phyloP scores from a whole-genome alignment of 2,329 filamentous ascomycete species.

The Coniochaeta sp. region DNA sequence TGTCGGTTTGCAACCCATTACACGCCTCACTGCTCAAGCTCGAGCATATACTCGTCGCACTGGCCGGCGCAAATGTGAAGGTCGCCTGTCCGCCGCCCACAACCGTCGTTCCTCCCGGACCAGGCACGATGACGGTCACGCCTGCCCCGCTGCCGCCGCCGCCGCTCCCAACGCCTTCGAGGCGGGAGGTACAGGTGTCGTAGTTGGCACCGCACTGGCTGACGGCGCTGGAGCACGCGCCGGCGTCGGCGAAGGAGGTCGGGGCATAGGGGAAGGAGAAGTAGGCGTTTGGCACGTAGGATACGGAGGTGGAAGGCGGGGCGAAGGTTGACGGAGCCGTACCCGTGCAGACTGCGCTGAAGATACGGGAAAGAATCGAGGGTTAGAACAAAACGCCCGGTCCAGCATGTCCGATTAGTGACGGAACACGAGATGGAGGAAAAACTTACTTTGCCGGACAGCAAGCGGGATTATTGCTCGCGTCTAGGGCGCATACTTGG shows the following conservation, averaged over 20 bases:
- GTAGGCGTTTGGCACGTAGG: slow-evolving; percentile 49
- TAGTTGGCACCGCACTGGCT: slow-evolving; percentile 47
- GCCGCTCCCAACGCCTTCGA: slow-evolving; percentile 30
- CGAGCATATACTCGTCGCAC: slow-evolving; percentile 46
- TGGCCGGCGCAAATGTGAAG: slow-evolving; percentile 29
- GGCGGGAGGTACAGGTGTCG: slow-evolving; percentile 41
- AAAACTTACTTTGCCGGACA: slow-evolving; percentile 42
- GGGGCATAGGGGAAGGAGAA: slow-evolving; percentile 54
- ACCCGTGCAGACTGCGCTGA: slow-evolving; percentile 51
- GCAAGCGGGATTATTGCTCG: slow-evolving; percentile 41
- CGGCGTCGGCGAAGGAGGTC: slow-evolving; percentile 42
- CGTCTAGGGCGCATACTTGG: slow-evolving; percentile 43
- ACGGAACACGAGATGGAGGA: neutral
- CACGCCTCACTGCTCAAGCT: slow-evolving; percentile 48
- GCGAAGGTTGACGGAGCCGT: slow-evolving; percentile 33
- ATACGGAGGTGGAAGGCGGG: slow-evolving; percentile 27
- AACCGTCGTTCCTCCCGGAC: slow-evolving; percentile 45
- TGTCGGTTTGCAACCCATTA: slow-evolving; percentile 30
- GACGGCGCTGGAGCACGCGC: slow-evolving; percentile 43
- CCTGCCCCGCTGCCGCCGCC: slow-evolving; percentile 27
- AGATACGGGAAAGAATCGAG: no score
- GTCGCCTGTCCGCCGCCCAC: slow-evolving; percentile 24
- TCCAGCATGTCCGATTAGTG: neutral
- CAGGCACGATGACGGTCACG: slow-evolving; percentile 50
- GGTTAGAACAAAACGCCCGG: neutral